Evolutionary conservation across 2,329 filamentous ascomycete species (phyloP).

Genomic region (Macrophomina phaseolina): DNA sequence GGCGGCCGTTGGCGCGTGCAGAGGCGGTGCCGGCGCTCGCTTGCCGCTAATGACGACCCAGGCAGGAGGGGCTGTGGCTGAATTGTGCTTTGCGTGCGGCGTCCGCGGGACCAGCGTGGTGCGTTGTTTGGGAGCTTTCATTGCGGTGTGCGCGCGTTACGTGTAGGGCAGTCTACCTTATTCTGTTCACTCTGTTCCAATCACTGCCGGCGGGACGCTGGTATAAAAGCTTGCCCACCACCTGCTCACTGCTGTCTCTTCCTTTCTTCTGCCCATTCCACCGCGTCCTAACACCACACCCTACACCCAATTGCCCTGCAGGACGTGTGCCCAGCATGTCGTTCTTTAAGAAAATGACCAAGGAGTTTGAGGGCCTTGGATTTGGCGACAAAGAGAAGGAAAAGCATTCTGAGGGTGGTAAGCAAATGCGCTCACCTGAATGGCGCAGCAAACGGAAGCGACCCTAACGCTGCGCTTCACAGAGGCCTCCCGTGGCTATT

Average conservation of each 20-base stretch:
- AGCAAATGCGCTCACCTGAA: not conserved
- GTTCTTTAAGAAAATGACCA: slow-evolving; percentile 55
- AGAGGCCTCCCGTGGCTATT: slow-evolving; percentile 28
- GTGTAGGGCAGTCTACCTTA: not conserved
- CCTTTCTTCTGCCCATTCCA: slow-evolving; percentile 15
- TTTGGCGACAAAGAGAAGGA: slow-evolving; percentile 39
- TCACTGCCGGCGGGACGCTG: not conserved
- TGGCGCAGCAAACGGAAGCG: not conserved
- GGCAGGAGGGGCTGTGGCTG: slow-evolving; percentile 23
- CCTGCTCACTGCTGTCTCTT: not conserved
- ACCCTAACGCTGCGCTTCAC: not conserved
- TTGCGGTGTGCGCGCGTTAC: slow-evolving; percentile 23
- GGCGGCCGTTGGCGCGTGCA: slow-evolving; percentile 12
- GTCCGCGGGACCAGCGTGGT: slow-evolving; percentile 4
- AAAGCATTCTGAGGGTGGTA: slow-evolving; percentile 34
- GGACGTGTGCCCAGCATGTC: slow-evolving; percentile 41
- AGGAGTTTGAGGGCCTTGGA: slow-evolving; percentile 50
- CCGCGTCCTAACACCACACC: not conserved
- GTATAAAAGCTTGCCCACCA: slow-evolving; percentile 18
- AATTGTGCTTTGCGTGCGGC: not conserved
- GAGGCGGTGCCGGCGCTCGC: slow-evolving; percentile 16
- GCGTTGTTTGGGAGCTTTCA: slow-evolving; percentile 14
- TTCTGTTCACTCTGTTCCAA: not conserved
- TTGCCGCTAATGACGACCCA: not conserved
- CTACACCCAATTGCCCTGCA: not conserved